phyloP scores from a whole-genome alignment of 331 rosid species.

The Quercus lobata region DNA sequence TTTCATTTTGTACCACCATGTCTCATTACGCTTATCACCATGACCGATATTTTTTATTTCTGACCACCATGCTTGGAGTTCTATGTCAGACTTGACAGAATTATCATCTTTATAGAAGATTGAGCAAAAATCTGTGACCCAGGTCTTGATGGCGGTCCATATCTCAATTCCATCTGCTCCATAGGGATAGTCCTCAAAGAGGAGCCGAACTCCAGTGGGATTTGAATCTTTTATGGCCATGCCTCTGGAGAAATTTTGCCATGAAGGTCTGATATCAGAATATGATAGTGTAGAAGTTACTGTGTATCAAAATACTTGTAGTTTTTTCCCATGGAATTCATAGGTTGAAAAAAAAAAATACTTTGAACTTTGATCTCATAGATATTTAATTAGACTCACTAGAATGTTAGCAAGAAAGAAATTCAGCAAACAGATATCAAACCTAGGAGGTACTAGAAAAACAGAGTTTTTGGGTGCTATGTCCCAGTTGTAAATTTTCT shows the following conservation, averaged over 20 bases:
- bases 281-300: not conserved
- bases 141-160: conserved; percentile 64
- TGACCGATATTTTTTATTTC: conserved; percentile 62
- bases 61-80: conserved; percentile 75
- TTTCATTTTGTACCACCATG: conserved; percentile 53
- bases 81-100: conserved; percentile 43
- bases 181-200: conserved; percentile 66
- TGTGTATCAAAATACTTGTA: too few relatives aligned
- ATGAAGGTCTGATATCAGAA: not conserved
- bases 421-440: too few relatives aligned
- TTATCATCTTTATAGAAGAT: conserved; percentile 51
- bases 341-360: too few relatives aligned
- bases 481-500: too few relatives aligned
- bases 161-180: conserved; percentile 74
- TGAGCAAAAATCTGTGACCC: conserved; percentile 60
- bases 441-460: too few relatives aligned
- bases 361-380: too few relatives aligned
- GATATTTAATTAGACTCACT: too few relatives aligned
- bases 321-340: too few relatives aligned
- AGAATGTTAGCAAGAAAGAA: too few relatives aligned
- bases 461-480: too few relatives aligned
- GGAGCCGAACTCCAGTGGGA: conserved; percentile 48
- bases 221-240: conserved; percentile 53
- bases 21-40: conserved; percentile 41
- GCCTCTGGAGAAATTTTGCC: conserved; percentile 33